A percentile compares a stretch with the other conserved stretches of the same genome.
phyloP scores from a whole-genome alignment of 2,329 filamentous ascomycete species.

The Diaporthe velutina region DNA sequence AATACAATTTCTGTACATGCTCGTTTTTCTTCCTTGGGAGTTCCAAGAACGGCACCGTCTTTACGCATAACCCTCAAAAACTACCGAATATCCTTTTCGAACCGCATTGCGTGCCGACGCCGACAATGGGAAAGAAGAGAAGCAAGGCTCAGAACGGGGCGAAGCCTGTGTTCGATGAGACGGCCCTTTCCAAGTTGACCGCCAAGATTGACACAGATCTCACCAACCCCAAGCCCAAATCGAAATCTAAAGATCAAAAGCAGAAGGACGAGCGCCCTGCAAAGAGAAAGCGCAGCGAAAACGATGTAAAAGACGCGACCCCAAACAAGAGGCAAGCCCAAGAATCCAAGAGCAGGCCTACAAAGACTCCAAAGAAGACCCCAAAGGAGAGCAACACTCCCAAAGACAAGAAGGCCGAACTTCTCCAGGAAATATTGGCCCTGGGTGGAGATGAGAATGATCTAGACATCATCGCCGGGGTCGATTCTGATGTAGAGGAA shows the following conservation, averaged over 20 bases:
- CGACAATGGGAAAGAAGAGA: conserved; percentile 47
- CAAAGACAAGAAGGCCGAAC: conserved; percentile 42
- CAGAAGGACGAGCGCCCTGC: conserved; percentile 43
- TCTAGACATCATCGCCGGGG: conserved; percentile 69
- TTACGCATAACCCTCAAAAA: not conserved
- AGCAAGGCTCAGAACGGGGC: conserved; percentile 51
- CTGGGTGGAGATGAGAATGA: conserved; percentile 76
- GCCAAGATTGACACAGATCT: conserved; percentile 69
- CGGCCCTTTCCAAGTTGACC: conserved; percentile 65
- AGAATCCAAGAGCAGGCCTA: conserved; percentile 45
- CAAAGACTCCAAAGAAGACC: conserved; percentile 41
- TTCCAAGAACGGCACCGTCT: not conserved
- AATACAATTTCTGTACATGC: not conserved
- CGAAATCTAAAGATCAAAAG: conserved; percentile 38
- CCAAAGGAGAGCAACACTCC: conserved; percentile 41
- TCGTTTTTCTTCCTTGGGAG: not conserved
- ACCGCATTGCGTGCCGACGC: not conserved
- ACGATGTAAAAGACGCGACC: conserved; percentile 47
- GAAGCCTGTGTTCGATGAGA: conserved; percentile 59
- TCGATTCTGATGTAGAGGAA: conserved; percentile 64
- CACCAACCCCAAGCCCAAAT: conserved; percentile 50
- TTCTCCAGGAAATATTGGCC: conserved; percentile 74
- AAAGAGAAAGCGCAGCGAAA: conserved; percentile 51
- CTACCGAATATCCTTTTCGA: not conserved
- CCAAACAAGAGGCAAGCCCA: conserved; percentile 48